Evolutionary conservation across 306 rosid species (phyloP).

Genomic region (Trifolium fragiferum): DNA sequence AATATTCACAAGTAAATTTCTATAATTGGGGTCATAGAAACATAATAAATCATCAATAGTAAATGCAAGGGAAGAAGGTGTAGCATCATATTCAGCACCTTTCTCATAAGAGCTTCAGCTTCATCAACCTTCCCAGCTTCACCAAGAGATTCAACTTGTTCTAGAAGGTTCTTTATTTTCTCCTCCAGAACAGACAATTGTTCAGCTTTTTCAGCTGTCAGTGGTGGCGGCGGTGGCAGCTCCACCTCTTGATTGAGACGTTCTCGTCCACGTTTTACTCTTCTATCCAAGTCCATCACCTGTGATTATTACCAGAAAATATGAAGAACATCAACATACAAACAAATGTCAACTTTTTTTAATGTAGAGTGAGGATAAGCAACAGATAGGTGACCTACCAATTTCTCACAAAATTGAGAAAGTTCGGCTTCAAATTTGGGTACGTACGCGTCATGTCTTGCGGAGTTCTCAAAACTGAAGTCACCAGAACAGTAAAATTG

Average conservation of each 20-base stretch:
- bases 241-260: constrained; percentile 99
- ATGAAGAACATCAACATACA: constrained; percentile 21
- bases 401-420: constrained; percentile 89
- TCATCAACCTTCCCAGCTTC: constrained; percentile 99
- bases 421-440: constrained; percentile 96
- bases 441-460: constrained; percentile 82
- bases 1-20: constrained; percentile 20
- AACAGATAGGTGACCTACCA: constrained; percentile 58
- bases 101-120: constrained; percentile 99
- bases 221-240: constrained; percentile 82
- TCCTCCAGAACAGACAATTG: constrained; percentile 90
- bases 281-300: constrained; percentile 99
- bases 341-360: constrained; percentile 14
- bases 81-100: constrained; percentile 58
- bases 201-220: constrained; percentile 84
- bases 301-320: constrained; percentile 41
- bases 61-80: constrained; percentile 24
- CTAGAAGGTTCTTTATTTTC: constrained; percentile 95
- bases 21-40: background rate
- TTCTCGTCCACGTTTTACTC: constrained; percentile 93
- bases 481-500: constrained; percentile 27
- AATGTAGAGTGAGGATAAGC: background rate
- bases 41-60: background rate
- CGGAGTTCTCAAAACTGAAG: constrained; percentile 89
- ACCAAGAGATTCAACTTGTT: constrained; percentile 95